Evolutionary conservation across 805 yeast species (phyloP).

Genomic region (Yarrowia deformans): DNA sequence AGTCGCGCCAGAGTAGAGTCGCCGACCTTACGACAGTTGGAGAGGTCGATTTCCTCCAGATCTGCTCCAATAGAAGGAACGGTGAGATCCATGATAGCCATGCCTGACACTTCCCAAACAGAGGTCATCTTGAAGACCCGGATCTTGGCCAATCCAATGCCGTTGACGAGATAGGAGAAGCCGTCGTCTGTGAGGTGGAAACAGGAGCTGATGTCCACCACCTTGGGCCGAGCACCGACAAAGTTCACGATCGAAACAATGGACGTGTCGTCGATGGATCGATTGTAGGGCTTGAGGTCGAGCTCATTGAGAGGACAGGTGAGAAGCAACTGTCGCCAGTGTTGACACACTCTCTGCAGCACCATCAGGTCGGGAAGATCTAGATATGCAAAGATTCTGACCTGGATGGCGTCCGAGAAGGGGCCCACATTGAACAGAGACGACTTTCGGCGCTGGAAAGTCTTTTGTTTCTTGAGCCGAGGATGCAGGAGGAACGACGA

Average conservation of each 20-base stretch:
- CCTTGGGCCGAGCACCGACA: slow-evolving; percentile 70
- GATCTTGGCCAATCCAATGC: slow-evolving; percentile 72
- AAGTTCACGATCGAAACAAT: slow-evolving; percentile 68
- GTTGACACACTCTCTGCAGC: slow-evolving; percentile 62
- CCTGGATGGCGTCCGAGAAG: slow-evolving; percentile 65
- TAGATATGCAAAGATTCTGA: slow-evolving; percentile 61
- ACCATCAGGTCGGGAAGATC: slow-evolving; percentile 68
- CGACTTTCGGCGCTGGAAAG: slow-evolving; percentile 56
- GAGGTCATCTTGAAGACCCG: slow-evolving; percentile 65
- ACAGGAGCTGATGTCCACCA: slow-evolving; percentile 72
- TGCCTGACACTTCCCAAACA: slow-evolving; percentile 79
- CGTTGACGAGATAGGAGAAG: slow-evolving; percentile 72
- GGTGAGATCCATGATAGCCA: slow-evolving; percentile 82
- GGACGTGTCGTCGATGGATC: slow-evolving; percentile 64
- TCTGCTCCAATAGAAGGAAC: slow-evolving; percentile 67
- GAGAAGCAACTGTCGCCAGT: slow-evolving; percentile 72
- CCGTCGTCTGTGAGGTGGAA: slow-evolving; percentile 81
- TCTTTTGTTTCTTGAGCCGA: slow-evolving; percentile 39
- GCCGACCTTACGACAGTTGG: slow-evolving; percentile 75
- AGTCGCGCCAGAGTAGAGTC: slow-evolving; percentile 75
- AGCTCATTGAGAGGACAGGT: slow-evolving; percentile 64
- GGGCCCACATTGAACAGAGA: slow-evolving; percentile 65
- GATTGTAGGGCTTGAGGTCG: slow-evolving; percentile 69
- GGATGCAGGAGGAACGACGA: slow-evolving; percentile 38
- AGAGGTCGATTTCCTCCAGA: slow-evolving; percentile 66